phyloP scores from a whole-genome alignment of 768 basidiomycete genomes.

The Collybiopsis confluens region DNA sequence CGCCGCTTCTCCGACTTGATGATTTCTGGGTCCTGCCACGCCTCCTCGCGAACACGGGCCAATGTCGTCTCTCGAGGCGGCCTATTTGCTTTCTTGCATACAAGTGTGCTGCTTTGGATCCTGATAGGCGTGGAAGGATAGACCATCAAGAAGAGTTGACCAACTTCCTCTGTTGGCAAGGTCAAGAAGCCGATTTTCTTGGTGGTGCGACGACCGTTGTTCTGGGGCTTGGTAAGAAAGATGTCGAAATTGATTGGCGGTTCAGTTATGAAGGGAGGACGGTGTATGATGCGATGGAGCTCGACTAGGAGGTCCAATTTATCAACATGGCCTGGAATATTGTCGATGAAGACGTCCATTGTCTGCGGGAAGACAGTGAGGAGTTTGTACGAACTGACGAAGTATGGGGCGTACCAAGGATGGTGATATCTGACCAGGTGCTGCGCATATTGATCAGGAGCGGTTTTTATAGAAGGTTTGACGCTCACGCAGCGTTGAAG shows the following conservation, averaged over 20 bases:
- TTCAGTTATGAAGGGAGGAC: background rate
- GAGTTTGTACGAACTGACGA: background rate
- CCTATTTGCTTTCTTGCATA: background rate
- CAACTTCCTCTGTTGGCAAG: background rate
- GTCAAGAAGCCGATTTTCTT: background rate
- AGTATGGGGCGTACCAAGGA: no score
- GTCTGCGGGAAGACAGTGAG: background rate
- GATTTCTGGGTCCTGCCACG: background rate
- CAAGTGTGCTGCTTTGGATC: background rate
- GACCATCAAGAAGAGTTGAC: background rate
- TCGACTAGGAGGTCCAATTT: background rate
- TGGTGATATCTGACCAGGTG: no score
- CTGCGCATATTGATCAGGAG: no score
- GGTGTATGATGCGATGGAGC: conserved; percentile 5
- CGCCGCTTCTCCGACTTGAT: background rate
- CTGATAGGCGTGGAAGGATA: background rate
- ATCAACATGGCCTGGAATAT: background rate
- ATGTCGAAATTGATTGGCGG: conserved; percentile 1
- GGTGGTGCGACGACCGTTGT: background rate
- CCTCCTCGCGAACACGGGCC: background rate
- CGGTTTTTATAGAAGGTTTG: no score
- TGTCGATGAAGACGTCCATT: conserved; percentile 1
- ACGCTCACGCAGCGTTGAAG: no score
- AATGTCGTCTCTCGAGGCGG: background rate
- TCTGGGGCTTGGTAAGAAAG: background rate